A percentile compares a stretch with the other conserved stretches of the same genome.
Conservation (phyloP, 148 eudicot species). For the Cornus suecica region DNA sequence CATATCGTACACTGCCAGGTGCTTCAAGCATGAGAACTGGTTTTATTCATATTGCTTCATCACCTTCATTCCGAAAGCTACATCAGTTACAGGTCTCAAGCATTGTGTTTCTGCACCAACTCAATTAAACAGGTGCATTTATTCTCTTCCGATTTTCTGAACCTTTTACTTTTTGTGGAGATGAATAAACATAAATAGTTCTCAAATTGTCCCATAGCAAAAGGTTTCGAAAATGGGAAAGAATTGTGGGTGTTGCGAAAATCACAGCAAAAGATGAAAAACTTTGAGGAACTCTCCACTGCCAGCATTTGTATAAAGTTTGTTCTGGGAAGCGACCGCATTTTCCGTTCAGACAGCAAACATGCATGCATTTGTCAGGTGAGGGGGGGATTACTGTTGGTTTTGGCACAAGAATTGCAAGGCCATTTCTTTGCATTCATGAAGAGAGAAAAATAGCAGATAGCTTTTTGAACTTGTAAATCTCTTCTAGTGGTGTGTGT, state of each 20-base stretch:
- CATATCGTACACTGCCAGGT: slow-evolving; percentile 87
- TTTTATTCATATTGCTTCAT: neutral
- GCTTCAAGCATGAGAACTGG: slow-evolving; percentile 41
- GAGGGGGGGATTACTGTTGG: neutral
- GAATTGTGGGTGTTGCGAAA: neutral
- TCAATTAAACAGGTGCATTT: neutral
- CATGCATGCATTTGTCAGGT: neutral
- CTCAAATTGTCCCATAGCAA: neutral
- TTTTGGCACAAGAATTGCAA: neutral
- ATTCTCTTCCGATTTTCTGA: neutral
- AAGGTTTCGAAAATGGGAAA: neutral
- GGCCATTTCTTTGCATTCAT: slow-evolving; percentile 1
- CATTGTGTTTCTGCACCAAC: neutral
- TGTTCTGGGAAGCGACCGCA: neutral
- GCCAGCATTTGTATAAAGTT: neutral
- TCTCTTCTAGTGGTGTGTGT: neutral
- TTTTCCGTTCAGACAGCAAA: neutral
- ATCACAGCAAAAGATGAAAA: neutral
- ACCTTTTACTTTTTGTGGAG: neutral
- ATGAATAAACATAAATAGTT: neutral
- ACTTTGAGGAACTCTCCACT: neutral
- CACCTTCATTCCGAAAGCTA: neutral
- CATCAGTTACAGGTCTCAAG: neutral
- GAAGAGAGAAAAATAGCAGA: neutral
- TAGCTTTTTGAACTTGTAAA: neutral